Evolutionary conservation across 2,329 filamentous ascomycete genomes (phyloP).

Genomic region (Botrytis fabae): DNA sequence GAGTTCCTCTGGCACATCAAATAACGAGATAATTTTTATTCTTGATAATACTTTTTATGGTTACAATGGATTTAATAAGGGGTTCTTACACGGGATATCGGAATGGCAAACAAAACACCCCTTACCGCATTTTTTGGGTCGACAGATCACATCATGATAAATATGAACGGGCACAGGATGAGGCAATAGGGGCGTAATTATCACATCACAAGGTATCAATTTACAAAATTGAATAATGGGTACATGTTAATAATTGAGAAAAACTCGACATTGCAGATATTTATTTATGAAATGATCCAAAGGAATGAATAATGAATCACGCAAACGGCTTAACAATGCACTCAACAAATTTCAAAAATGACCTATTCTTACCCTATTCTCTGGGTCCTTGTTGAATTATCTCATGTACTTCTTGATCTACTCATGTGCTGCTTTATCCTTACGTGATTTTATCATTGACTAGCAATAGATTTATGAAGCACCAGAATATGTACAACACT

Average conservation of each 20-base stretch:
- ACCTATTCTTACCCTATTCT: background rate
- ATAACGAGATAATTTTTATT: background rate
- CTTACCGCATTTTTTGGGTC: background rate
- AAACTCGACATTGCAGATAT: background rate
- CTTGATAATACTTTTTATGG: slow-evolving; percentile 4
- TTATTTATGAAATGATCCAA: background rate
- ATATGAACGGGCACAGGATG: background rate
- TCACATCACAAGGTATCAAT: background rate
- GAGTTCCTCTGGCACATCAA: background rate
- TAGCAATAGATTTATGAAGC: background rate
- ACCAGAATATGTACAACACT: background rate
- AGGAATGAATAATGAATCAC: background rate
- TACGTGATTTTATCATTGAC: background rate
- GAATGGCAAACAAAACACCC: background rate
- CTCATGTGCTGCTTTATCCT: no score
- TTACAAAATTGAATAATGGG: background rate
- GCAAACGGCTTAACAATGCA: background rate
- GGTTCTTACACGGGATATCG: background rate
- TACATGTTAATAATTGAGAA: background rate
- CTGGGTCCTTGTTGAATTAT: no score
- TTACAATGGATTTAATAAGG: background rate
- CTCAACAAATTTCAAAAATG: background rate
- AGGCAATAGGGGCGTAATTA: background rate
- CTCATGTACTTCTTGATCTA: background rate
- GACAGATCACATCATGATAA: background rate